phyloP scores from a whole-genome alignment of 1,284 basidiomycete species.

The Rhodotorula sp. region DNA sequence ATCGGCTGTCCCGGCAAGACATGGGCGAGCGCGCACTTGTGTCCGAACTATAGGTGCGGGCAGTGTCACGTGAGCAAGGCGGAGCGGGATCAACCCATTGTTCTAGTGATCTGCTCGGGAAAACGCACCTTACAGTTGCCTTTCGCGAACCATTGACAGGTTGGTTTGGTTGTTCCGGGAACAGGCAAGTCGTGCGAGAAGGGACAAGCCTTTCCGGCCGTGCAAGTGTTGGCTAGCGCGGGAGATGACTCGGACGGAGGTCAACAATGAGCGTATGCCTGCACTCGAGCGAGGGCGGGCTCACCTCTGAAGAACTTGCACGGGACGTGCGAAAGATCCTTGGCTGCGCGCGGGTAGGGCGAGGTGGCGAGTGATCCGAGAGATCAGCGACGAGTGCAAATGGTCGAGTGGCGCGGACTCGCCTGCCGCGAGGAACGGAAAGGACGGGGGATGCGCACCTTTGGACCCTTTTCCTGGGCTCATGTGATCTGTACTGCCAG shows the following conservation, averaged over 20 bases:
- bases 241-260: neutral
- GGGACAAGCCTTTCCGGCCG: slow-evolving; percentile 85
- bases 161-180: slow-evolving; percentile 66
- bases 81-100: too few species aligned
- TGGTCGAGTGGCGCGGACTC: neutral
- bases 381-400: neutral
- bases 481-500: too few species aligned
- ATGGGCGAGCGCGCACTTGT: slow-evolving; percentile 85
- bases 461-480: slow-evolving; percentile 6
- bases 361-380: neutral
- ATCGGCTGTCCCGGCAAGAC: slow-evolving; percentile 87
- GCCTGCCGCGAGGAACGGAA: neutral
- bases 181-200: slow-evolving; percentile 72
- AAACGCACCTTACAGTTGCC: slow-evolving; percentile 76
- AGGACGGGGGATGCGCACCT: slow-evolving; percentile 3
- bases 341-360: slow-evolving; percentile 54
- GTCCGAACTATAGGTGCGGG: slow-evolving; percentile 62
- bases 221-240: slow-evolving; percentile 56
- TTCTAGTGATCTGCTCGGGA: neutral
- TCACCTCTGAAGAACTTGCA: slow-evolving; percentile 96
- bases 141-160: slow-evolving; percentile 82
- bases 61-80: neutral
- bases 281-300: neutral
- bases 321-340: slow-evolving; percentile 92
- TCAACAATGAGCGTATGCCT: too few species aligned